Percentiles rank a stretch among this genome's conserved stretches.
phyloP scores from a whole-genome alignment of 75 land plant genomes.

The Ceratopteris richardii region DNA sequence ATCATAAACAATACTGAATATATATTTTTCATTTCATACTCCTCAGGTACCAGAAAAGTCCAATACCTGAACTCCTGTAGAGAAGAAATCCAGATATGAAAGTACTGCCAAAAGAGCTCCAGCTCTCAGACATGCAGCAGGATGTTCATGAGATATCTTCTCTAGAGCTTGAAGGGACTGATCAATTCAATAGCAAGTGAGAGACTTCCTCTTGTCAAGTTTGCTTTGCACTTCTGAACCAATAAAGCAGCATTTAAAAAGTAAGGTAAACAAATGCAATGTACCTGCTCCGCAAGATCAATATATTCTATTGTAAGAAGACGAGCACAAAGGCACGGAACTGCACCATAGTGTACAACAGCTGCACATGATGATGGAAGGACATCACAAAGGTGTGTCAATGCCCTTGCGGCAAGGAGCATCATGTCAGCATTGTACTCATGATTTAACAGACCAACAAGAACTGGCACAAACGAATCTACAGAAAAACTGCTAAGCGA shows the following conservation, averaged over 20 bases:
- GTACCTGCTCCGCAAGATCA: slow-evolving; percentile 97
- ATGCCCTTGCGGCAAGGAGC: slow-evolving; percentile 88
- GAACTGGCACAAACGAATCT: slow-evolving; percentile 90
- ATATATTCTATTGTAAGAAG: slow-evolving; percentile 94
- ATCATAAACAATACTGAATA: neutral
- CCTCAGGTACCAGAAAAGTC: neutral
- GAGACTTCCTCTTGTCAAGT: too few species aligned
- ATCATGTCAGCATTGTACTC: slow-evolving; percentile 93
- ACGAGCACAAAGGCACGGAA: slow-evolving; percentile 80
- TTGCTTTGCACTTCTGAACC: too few species aligned
- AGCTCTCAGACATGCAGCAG: slow-evolving; percentile 77
- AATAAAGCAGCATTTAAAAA: neutral
- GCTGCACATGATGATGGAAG: slow-evolving; percentile 90
- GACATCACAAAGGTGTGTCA: slow-evolving; percentile 93
- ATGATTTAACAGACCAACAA: slow-evolving; percentile 82
- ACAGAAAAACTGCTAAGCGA: slow-evolving; percentile 83
- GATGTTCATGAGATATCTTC: slow-evolving; percentile 98
- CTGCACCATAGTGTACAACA: slow-evolving; percentile 95
- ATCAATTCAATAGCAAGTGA: neutral
- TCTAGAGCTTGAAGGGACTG: slow-evolving; percentile 97
- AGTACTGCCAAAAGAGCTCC: slow-evolving; percentile 97
- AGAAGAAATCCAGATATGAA: slow-evolving; percentile 96
- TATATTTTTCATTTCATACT: too few species aligned
- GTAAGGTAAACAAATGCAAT: neutral
- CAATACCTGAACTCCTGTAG: slow-evolving; percentile 89